Base-by-base conservation (phyloP, 2,329 filamentous ascomycete genomes). In the Sodiomyces alkalinus region DNA sequence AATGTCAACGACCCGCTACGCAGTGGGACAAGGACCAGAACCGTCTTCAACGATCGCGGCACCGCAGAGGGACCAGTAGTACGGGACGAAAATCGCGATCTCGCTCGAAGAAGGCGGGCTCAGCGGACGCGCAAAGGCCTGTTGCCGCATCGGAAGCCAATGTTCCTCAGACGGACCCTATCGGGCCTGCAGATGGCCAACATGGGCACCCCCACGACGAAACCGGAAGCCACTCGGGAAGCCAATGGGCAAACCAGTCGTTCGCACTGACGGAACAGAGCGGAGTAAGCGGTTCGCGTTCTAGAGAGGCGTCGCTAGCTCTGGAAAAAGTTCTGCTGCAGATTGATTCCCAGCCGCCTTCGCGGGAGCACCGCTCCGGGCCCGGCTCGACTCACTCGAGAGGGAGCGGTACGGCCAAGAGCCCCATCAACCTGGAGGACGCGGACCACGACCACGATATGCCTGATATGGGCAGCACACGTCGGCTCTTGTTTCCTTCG, bases 1-100 rank as follows among this genome's bases (percentile, higher is more conserved):
- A 80, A 45, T 66, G 60, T 15, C 90, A 92, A 60, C 75, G 90
- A 7, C 90, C 90, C 3, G 62, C 73, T 30, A 74, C 87, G 35
- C 74, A 77, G 39, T 98, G 87, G 87, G 77, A 78, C 39, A 80
- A 71, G 37, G 65, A 66, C 32, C 56, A 62, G 19, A 56, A 61
- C 17, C 58, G 64, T 19, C 49, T 69, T 17, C 64, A 65, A 17
- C 23, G 14, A 9, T 11, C 14, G 14, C 23, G 23, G 8, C n/a
- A 16, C 10, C 14, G 23, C 8, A 14, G 23, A 10, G 23, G 14
- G 4, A 8, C n/a, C 6, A 14, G 23, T 16, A 53, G 57, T 7
- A 55, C 55, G 10, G 55, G 55, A 9, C 46, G 51, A 16, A 51
- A 44, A 26, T 48, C 34, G 10, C 33, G 34, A 17, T 27, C 49